Percentiles rank a stretch among this genome's conserved stretches.
phyloP scores from a whole-genome alignment of 495 filamentous ascomycete species.

The Penicillium odoratum region DNA sequence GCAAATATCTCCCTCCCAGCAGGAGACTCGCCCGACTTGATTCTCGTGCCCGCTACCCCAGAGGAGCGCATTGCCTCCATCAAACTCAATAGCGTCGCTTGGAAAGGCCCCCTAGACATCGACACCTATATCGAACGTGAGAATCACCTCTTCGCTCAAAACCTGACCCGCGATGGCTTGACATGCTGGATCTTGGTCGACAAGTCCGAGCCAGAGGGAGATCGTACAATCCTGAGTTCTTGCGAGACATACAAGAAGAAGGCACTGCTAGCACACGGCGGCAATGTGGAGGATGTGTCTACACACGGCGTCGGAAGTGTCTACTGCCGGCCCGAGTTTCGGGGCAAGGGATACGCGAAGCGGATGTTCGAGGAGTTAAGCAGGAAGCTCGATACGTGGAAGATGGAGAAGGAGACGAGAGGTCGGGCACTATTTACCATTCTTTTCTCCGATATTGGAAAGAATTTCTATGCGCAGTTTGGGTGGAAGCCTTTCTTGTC shows the following conservation, averaged over 20 bases:
- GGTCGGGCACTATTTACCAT: constrained; percentile 61
- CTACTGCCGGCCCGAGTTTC: constrained; percentile 69
- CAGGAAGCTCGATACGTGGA: constrained; percentile 52
- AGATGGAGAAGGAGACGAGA: constrained; percentile 41
- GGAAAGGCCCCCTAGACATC: constrained; percentile 66
- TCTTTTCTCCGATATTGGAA: constrained; percentile 93
- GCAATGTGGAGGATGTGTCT: constrained; percentile 60
- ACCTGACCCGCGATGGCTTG: constrained; percentile 69
- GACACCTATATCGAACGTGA: constrained; percentile 79
- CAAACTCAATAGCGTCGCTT: constrained; percentile 66
- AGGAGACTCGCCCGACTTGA: constrained; percentile 58
- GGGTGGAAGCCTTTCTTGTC: constrained; percentile 79
- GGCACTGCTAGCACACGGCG: constrained; percentile 55
- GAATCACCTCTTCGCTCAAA: constrained; percentile 62
- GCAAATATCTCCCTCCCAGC: constrained; percentile 49
- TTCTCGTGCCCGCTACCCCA: constrained; percentile 66
- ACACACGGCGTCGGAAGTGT: constrained; percentile 85
- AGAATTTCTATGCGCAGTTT: constrained; percentile 78
- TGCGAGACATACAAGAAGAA: constrained; percentile 84
- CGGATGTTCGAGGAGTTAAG: constrained; percentile 64
- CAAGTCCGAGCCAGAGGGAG: constrained; percentile 39
- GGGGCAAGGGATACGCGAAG: constrained; percentile 77
- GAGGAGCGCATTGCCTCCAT: constrained; percentile 63
- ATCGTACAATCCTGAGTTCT: constrained; percentile 68
- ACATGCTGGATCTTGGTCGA: constrained; percentile 87